Percentiles rank a stretch among this genome's conserved stretches.
Evolutionary conservation across 176 grass and related monocot species (phyloP).

Genomic region (Leersia perrieri): DNA sequence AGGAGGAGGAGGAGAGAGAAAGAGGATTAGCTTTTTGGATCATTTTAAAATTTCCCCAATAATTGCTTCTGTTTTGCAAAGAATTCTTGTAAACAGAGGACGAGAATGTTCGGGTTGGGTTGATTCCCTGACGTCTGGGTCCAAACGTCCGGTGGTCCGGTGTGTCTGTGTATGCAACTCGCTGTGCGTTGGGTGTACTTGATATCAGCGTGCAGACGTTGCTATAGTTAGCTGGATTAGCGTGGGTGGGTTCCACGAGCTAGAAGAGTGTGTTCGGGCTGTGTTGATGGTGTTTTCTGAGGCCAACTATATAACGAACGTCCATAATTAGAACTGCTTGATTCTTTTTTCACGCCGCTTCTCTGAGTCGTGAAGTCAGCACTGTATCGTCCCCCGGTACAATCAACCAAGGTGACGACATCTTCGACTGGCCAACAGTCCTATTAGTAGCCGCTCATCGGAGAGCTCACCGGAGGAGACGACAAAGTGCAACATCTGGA

Average conservation of each 20-base stretch:
- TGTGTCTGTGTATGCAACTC: background rate
- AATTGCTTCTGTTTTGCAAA: conserved; percentile 5
- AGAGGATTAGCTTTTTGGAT: background rate
- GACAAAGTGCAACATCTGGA: too few relatives aligned
- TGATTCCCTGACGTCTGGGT: background rate
- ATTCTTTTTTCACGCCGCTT: too few relatives aligned
- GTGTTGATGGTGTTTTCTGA: too few relatives aligned
- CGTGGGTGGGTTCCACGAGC: background rate
- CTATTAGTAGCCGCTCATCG: too few relatives aligned
- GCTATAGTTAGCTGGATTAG: background rate
- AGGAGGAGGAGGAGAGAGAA: conserved; percentile 13
- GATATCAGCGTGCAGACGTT: background rate
- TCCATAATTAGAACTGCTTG: too few relatives aligned
- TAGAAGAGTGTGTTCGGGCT: background rate
- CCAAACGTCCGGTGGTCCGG: accelerated
- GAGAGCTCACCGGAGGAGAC: too few relatives aligned
- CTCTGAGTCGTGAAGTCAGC: too few relatives aligned
- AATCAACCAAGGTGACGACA: too few relatives aligned
- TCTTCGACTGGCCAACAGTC: too few relatives aligned
- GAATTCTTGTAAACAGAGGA: background rate
- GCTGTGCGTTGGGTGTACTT: background rate
- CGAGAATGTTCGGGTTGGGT: too few relatives aligned
- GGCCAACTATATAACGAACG: too few relatives aligned
- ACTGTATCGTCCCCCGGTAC: too few relatives aligned
- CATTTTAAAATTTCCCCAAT: background rate